Evolutionary conservation across 2,329 filamentous ascomycete species (phyloP).

Genomic region (Ophiostoma sp.): DNA sequence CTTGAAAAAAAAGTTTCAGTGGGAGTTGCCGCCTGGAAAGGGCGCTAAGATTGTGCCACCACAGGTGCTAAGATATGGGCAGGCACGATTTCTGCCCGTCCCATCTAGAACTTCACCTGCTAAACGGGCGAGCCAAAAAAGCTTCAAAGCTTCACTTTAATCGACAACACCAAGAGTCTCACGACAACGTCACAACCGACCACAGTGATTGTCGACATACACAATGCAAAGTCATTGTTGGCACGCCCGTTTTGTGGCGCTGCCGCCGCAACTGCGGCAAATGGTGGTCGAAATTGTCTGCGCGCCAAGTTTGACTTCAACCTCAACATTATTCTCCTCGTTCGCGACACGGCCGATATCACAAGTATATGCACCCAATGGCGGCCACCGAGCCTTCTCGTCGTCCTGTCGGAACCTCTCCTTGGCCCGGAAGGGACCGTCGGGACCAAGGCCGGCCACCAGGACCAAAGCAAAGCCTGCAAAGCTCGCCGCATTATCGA

Average conservation of each 20-base stretch:
- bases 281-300: conserved; percentile 19
- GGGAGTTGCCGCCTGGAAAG: background rate
- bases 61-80: background rate
- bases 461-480: background rate
- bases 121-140: background rate
- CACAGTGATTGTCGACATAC: background rate
- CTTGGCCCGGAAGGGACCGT: background rate
- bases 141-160: background rate
- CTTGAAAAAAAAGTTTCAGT: background rate
- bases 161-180: background rate
- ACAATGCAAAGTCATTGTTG: conserved; percentile 16
- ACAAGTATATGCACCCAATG: background rate
- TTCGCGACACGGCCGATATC: background rate
- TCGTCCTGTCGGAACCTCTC: background rate
- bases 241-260: conserved; percentile 29
- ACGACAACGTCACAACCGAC: background rate
- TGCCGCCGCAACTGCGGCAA: conserved; percentile 32
- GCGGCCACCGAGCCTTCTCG: background rate
- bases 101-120: background rate
- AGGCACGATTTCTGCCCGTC: background rate
- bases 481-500: background rate
- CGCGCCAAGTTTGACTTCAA: conserved; percentile 8
- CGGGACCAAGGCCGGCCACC: conserved; percentile 33
- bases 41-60: background rate
- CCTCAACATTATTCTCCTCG: background rate